phyloP scores from a whole-genome alignment of 2,329 filamentous ascomycete genomes.

The Fusarium brachygibbosum region DNA sequence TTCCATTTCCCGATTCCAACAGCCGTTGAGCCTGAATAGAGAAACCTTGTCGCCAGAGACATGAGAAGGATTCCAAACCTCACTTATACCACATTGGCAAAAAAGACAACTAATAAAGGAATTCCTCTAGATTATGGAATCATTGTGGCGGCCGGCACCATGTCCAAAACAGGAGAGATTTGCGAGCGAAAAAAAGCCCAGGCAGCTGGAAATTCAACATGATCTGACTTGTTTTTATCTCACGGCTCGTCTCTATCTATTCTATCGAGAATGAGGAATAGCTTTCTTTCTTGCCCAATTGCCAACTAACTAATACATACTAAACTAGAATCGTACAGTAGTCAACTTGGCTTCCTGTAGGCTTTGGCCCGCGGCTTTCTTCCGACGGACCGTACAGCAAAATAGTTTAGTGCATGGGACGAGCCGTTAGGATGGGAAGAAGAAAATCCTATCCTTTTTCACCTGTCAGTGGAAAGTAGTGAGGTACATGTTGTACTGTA shows the following conservation, averaged over 20 bases:
- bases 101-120: neutral
- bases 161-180: neutral
- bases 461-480: neutral
- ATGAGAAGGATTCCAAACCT: neutral
- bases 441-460: neutral
- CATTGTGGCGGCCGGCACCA: neutral
- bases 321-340: neutral
- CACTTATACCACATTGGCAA: neutral
- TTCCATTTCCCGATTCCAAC: neutral
- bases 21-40: neutral
- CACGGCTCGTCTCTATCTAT: neutral
- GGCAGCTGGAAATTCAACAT: neutral
- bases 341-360: neutral
- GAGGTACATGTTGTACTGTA: neutral
- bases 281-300: neutral
- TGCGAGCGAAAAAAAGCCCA: conserved; percentile 5
- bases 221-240: conserved; percentile 1
- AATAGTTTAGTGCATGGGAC: conserved; percentile 1
- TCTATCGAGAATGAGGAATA: conserved; percentile 3
- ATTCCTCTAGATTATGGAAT: neutral
- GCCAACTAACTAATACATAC: neutral
- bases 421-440: neutral
- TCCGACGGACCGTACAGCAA: conserved; percentile 9
- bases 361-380: neutral
- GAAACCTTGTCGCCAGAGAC: neutral